Evolutionary conservation across 2,329 filamentous ascomycete genomes (phyloP).

Genomic region (Cryphonectria carpinicola): DNA sequence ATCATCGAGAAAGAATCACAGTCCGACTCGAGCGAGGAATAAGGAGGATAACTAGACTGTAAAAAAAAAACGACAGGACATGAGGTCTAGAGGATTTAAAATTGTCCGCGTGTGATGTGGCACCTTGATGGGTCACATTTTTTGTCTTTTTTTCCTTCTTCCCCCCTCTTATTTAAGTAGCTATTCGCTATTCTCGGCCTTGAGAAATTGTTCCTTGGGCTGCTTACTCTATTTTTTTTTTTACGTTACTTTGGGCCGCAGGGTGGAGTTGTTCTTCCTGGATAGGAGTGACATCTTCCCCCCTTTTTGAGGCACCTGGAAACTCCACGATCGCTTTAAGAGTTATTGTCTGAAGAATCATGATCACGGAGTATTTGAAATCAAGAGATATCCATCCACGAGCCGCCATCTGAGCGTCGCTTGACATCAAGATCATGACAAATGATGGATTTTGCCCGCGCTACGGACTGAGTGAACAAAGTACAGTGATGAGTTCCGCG

Average conservation of each 20-base stretch:
- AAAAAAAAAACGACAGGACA: background rate
- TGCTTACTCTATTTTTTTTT: background rate
- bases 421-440: background rate
- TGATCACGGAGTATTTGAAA: background rate
- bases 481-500: background rate
- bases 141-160: background rate
- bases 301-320: background rate
- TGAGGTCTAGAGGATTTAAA: background rate
- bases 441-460: background rate
- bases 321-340: background rate
- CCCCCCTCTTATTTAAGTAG: background rate
- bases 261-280: background rate
- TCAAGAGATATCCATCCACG: background rate
- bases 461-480: background rate
- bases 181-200: background rate
- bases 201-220: background rate
- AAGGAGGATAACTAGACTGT: background rate
- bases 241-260: background rate
- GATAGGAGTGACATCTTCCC: background rate
- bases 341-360: background rate
- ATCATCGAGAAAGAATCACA: conserved; percentile 33
- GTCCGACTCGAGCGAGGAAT: conserved; percentile 9
- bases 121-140: background rate
- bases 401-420: background rate
- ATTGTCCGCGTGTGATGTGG: background rate